Base-by-base conservation (phyloP, 2,329 filamentous ascomycete species). In the Colletotrichum higginsianum region DNA sequence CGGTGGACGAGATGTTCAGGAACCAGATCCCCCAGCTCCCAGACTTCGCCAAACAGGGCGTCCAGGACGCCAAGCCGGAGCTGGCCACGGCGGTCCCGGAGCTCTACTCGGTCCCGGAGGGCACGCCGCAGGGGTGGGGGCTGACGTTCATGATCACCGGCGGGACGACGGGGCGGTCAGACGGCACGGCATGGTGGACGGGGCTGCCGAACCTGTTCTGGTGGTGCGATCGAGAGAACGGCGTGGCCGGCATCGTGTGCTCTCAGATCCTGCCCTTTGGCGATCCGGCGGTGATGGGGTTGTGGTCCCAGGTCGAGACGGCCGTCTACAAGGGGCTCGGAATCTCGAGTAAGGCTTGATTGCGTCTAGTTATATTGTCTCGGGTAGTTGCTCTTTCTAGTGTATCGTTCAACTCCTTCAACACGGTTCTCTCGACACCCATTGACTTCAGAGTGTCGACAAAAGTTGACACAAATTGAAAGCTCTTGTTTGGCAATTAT, bases 91-190 rank as follows among this genome's bases (percentile, higher is more conserved):
- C 79, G 0, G 72, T 86, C 2, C 53, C 52, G 0, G 87, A 90
- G 40, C 65, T 91, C 15, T 91, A 88, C 74, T 83, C 83, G 0
- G 77, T 83, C 2, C 58, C 79, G 0, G 76, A 78, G 0, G 76
- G 86, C 71, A 85, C 84, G 52, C 87, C 90, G 0, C 90, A 92
- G 76, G 91, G 91, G 13, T 93, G 90, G 90, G 90, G 90, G 0
- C 80, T 93, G 42, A 86, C 84, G 0, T 89, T 90, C 60, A 87
- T 91, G 84, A 87, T 79, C 18, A 78, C 80, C 23, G 84, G 84
- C 0, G 85, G 84, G 0, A 74, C 78, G 1, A 89, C 89, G 3
- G 89, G 90, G 0, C 82, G 89, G 11, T 87, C 87, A 0, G 78
- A 74, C 2, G 81, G 83, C 2, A 90, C 88, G 0, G 86, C 75